A percentile compares a stretch with the other conserved stretches of the same genome.
Conservation (phyloP, 1,284 basidiomycete species). For the Apiotrichum domesticum region DNA sequence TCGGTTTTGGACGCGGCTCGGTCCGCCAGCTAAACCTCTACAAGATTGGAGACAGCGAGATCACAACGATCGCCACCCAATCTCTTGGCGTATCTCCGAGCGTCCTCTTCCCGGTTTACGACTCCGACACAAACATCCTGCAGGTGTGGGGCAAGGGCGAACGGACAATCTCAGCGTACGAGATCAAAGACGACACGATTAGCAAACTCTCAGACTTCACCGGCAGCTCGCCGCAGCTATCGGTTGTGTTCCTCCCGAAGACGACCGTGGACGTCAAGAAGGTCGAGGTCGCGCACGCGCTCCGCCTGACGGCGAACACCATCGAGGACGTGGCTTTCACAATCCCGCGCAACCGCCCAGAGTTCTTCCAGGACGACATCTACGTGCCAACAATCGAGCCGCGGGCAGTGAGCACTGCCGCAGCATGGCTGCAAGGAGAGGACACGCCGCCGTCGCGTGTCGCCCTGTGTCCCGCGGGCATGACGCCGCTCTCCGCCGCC, state of each 20-base stretch:
- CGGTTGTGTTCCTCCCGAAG: slow-evolving; percentile 47
- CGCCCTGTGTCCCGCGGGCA: slow-evolving; percentile 41
- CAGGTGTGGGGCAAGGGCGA: slow-evolving; percentile 51
- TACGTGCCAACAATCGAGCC: slow-evolving; percentile 39
- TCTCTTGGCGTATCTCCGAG: slow-evolving; percentile 50
- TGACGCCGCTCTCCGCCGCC: slow-evolving; percentile 41
- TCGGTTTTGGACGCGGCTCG: slow-evolving; percentile 48
- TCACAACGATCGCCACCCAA: slow-evolving; percentile 29
- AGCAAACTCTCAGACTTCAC: slow-evolving; percentile 44
- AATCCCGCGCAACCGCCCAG: slow-evolving; percentile 47
- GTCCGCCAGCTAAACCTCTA: slow-evolving; percentile 48
- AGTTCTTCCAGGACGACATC: slow-evolving; percentile 53
- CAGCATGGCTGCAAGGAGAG: slow-evolving; percentile 40
- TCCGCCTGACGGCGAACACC: slow-evolving; percentile 44
- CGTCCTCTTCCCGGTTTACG: slow-evolving; percentile 48
- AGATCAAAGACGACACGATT: slow-evolving; percentile 37
- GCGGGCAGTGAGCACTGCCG: slow-evolving; percentile 18
- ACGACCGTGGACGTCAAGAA: slow-evolving; percentile 42
- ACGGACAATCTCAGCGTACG: slow-evolving; percentile 46
- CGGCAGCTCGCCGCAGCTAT: slow-evolving; percentile 41
- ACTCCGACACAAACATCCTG: slow-evolving; percentile 49
- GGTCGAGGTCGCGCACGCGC: slow-evolving; percentile 47
- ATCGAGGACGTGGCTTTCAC: slow-evolving; percentile 49
- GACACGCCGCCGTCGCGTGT: slow-evolving; percentile 16
- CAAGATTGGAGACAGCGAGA: slow-evolving; percentile 16